Percentiles rank a stretch among this genome's conserved stretches.
Evolutionary conservation across 1,284 basidiomycete species (phyloP).

Genomic region (Apiotrichum veenhuisii): DNA sequence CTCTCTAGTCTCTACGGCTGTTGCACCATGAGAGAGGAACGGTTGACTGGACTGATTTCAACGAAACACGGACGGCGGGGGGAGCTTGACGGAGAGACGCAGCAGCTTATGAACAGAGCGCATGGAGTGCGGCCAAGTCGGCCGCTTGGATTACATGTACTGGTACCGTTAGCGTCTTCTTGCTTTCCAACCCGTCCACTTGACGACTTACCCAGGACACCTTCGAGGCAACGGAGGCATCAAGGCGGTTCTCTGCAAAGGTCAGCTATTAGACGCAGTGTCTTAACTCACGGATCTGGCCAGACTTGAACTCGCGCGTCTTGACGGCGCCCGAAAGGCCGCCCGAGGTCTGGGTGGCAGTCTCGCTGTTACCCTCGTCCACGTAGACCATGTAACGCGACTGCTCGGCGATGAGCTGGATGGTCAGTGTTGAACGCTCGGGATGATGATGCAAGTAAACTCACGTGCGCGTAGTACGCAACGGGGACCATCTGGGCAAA

Average conservation of each 20-base stretch:
- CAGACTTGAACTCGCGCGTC: slow-evolving; percentile 4
- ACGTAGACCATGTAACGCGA: slow-evolving; percentile 46
- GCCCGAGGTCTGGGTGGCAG: slow-evolving; percentile 6
- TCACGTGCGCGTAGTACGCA: slow-evolving; percentile 31
- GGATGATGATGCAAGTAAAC: slow-evolving; percentile 4
- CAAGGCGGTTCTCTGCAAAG: neutral
- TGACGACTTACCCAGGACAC: neutral
- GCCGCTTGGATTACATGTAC: neutral
- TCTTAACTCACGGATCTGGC: slow-evolving; percentile 6
- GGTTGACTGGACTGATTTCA: too few relatives aligned
- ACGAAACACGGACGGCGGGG: too few relatives aligned
- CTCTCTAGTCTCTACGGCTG: too few relatives aligned
- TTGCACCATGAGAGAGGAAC: too few relatives aligned
- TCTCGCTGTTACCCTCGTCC: slow-evolving; percentile 26
- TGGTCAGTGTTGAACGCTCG: neutral
- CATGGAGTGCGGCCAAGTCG: too few relatives aligned
- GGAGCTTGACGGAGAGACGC: too few relatives aligned
- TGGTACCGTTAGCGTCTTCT: neutral
- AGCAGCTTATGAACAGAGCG: too few relatives aligned
- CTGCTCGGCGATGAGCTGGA: slow-evolving; percentile 46
- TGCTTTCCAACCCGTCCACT: neutral
- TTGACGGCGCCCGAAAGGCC: neutral
- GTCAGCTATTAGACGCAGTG: neutral
- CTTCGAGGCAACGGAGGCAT: neutral
- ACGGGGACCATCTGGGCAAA: slow-evolving; percentile 35